A percentile compares a stretch with the other conserved stretches of the same genome.
These are phyloP conservation scores for Desmodesmus armatus DNA, from an alignment of 139 green algal genomes.

Conservation along the genomic window DNA sequence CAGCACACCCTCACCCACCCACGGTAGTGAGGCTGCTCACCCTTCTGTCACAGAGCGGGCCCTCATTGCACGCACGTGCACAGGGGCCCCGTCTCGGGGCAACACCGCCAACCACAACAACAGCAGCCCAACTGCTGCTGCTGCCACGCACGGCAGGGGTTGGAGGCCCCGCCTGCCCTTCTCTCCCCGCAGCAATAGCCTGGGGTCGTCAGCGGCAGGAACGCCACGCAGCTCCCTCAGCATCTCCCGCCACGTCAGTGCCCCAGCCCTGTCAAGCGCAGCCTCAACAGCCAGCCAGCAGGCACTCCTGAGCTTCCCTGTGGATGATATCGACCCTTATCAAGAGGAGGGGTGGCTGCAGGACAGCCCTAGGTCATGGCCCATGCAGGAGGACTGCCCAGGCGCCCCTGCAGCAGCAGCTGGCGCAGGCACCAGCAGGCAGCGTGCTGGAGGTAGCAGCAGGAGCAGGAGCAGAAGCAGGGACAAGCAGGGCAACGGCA, in stretches of 20 bases:
- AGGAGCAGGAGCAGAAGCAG: not conserved
- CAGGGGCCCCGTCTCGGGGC: too few species aligned
- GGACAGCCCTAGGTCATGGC: too few species aligned
- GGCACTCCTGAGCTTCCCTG: conserved; percentile 26
- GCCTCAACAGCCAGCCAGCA: not conserved
- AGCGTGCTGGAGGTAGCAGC: not conserved
- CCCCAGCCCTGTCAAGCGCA: not conserved
- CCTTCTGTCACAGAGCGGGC: too few species aligned
- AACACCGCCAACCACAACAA: not conserved
- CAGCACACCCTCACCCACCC: too few species aligned
- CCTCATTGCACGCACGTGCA: too few species aligned
- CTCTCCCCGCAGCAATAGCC: not conserved
- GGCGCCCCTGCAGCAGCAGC: conserved; percentile 11
- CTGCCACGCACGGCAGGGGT: not conserved
- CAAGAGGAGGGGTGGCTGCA: too few species aligned
- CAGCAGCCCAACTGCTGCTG: not conserved
- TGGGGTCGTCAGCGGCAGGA: not conserved
- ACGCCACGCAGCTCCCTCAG: not conserved
- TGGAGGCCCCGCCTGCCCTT: not conserved
- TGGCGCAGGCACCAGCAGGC: conserved; percentile 8
- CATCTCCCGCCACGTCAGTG: not conserved
- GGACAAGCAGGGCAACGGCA: too few species aligned
- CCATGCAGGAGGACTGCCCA: not conserved
- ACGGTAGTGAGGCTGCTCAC: too few species aligned
- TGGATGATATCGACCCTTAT: conserved; percentile 27